Base-by-base conservation (phyloP, 2,329 filamentous ascomycete species). In the Ascochyta fabae region DNA sequence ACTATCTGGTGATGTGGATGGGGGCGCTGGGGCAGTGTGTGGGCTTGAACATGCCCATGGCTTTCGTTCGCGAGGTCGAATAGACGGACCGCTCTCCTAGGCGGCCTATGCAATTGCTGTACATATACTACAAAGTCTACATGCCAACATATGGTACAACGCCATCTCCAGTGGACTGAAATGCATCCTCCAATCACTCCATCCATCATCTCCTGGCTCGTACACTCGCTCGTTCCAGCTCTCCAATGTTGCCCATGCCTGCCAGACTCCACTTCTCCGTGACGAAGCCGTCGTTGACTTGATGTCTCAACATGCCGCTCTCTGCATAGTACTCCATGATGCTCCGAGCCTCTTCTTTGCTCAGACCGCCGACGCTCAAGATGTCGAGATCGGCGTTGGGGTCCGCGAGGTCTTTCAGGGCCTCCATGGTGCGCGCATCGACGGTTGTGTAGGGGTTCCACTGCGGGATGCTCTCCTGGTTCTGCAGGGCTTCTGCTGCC, bases 301-400 rank as follows among this genome's bases (percentile, higher is more conserved):
- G 82, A 58, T 84, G 81, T 61, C 90, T 85, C 70, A 96, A 74
- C 72, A 96, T 81, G 12, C 94, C 95, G 74, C 91, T 96, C 33
- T 86, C 86, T 5, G 91, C 92, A 82, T 94, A 98, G 79, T 97
- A 98, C 79, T 97, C 92, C 86, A 98, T 88, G 65, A 96, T 80
- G 0, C 86, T 83, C 56, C 88, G 85, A 10, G 91, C 87, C 78
- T 98, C 94, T 2, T 83, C 78, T 76, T 88, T 90, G 66, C 80
- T 88, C 63, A 97, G 69, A 8, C 91, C 89, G 38, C 84, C 81
- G 19, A 96, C 71, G 19, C 84, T 82, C 64, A 82, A 75, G 3
- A 84, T 72, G 29, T 80, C 76, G 2, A 74, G 72, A 7, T 70
- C 70, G 48, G 76, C 73, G 61, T 60, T 64, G 22, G 60, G 61